Conservation (phyloP, 345 rosid genomes). For the Linum lewisii region DNA sequence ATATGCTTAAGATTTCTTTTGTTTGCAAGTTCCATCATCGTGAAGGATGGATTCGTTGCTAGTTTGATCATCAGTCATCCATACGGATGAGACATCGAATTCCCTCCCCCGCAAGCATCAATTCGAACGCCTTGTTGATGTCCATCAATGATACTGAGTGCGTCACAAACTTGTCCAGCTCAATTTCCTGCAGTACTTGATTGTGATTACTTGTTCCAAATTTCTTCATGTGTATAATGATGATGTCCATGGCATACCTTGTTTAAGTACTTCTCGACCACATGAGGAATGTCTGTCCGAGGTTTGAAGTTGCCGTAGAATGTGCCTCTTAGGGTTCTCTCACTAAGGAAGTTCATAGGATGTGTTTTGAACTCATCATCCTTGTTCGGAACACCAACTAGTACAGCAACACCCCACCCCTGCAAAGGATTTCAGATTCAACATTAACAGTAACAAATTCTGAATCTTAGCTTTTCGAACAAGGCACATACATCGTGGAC, state of each 20-base stretch:
- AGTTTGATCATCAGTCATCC: conserved; percentile 12
- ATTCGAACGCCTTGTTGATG: conserved; percentile 41
- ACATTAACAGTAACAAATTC: background rate
- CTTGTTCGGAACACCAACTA: conserved; percentile 42
- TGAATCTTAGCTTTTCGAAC: background rate
- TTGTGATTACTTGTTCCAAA: no score
- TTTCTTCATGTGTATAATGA: background rate
- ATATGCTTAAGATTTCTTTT: background rate
- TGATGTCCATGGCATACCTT: conserved; percentile 16
- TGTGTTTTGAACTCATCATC: conserved; percentile 44
- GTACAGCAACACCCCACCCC: conserved; percentile 54
- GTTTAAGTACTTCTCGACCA: conserved; percentile 44
- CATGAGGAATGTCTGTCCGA: conserved; percentile 33
- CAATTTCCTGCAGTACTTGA: conserved; percentile 29
- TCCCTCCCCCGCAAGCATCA: conserved; percentile 38
- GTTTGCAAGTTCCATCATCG: background rate
- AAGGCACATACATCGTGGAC: conserved; percentile 25
- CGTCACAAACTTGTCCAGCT: conserved; percentile 42
- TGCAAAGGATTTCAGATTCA: conserved; percentile 3
- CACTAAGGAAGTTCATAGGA: conserved; percentile 33
- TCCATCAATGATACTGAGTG: conserved; percentile 31
- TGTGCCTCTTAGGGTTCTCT: conserved; percentile 47
- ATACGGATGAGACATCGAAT: conserved; percentile 40
- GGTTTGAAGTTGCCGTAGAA: conserved; percentile 57
- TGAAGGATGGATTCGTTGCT: background rate